Evolutionary conservation across 2,329 filamentous ascomycete genomes (phyloP), one percentile per base, ranked within the genome.

Genomic region (Acrocalymma vagum): DNA sequence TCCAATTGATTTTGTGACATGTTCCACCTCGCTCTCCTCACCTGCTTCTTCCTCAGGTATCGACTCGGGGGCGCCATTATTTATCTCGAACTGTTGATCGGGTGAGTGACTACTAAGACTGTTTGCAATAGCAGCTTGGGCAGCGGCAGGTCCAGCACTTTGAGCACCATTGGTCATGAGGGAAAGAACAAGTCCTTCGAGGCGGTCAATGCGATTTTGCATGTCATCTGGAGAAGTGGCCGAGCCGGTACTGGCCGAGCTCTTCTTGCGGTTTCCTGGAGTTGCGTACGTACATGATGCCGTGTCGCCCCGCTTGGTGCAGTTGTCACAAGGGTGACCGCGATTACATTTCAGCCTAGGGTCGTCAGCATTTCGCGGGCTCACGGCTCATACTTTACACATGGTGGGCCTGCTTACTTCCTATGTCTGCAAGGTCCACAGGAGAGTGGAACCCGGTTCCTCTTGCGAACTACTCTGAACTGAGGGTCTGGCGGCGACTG

Each of bases 191-290:
- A 97, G 76, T 58, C 89, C 88, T 79, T 97, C 93, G 54, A 97
- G 79, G 60, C 93, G 84, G 76, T 97, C 92, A 74, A 97, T 97
- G 68, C 94, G 88, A 66, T 95, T 95, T 75, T 97, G 93, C 93
- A 97, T 96, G 72, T 96, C 93, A 79, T 96, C 92, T 33, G 93
- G 90, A 57, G 81, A 78, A 41, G 80, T 78, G 72, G 82, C 73
- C 35, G 73, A 55, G 38, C 73, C 81, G 70, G 86, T 82, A 62
- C 76, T 78, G 41, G 59, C 59, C 24, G 71, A 56, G 42, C 71
- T 85, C 78, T 90, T 95, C 72, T 90, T 94, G 57, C 90, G 86
- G 35, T 84, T 80, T 37, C 71, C 76, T 22, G 77, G 72, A 57
- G 80, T 75, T 30, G 90, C 91, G 76, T 96, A 97, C 53, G 87